Evolutionary conservation across 176 grass and related monocot species (phyloP).

Genomic region (Dactylis glomerata): DNA sequence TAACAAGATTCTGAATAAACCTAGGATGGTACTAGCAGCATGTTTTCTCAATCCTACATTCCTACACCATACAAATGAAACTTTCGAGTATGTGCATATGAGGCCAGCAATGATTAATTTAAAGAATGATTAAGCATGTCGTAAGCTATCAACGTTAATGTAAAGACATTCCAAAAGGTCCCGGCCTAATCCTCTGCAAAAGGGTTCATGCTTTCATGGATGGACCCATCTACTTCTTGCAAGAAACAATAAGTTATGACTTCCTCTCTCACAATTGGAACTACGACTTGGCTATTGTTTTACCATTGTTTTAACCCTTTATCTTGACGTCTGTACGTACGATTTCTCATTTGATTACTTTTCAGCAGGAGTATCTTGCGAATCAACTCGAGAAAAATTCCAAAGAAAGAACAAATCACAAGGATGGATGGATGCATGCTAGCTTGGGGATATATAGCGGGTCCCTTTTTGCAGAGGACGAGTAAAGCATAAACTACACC

Average conservation of each 20-base stretch:
- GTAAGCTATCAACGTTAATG: slow-evolving; percentile 8
- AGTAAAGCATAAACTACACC: slow-evolving; percentile 71
- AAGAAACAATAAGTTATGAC: not conserved
- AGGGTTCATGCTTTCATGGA: not conserved
- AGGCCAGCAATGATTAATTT: not conserved
- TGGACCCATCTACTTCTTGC: not conserved
- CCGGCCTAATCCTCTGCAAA: not conserved
- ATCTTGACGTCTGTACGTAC: too few species aligned
- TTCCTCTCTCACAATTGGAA: not conserved
- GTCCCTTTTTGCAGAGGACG: slow-evolving; percentile 29
- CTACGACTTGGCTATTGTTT: not conserved
- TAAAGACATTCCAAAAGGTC: not conserved
- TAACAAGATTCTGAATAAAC: not conserved
- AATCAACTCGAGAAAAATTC: slow-evolving; percentile 5
- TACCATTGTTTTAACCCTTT: too few species aligned
- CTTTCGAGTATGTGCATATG: not conserved
- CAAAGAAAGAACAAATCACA: not conserved
- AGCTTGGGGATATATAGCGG: not conserved
- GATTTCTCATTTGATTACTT: too few species aligned
- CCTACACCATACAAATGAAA: not conserved
- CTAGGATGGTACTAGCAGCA: not conserved
- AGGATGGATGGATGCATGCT: not conserved
- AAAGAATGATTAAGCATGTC: not conserved
- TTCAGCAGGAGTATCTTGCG: slow-evolving; percentile 1
- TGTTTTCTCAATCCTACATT: not conserved